These are phyloP conservation scores for Acanthochlamys bracteata DNA, from an alignment of 106 monocot species.

Conservation along the genomic window DNA sequence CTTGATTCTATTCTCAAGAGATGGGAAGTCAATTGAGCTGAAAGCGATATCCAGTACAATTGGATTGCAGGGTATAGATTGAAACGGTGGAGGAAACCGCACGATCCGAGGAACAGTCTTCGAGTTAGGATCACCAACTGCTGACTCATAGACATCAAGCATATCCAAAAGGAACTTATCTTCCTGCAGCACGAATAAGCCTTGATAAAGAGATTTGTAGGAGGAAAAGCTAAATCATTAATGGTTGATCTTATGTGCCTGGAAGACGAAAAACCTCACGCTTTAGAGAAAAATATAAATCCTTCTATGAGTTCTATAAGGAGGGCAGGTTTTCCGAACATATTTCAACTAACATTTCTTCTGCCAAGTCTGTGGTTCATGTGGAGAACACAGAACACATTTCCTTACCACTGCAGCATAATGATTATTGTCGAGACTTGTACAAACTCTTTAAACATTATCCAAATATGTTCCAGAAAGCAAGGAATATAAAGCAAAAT, in stretches of 20 bases:
- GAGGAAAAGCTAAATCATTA: not conserved
- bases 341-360: no score
- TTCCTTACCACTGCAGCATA: no score
- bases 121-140: slow-evolving; percentile 38
- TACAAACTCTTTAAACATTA: no score
- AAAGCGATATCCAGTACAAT: slow-evolving; percentile 88
- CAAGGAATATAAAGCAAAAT: not conserved
- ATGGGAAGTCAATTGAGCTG: slow-evolving; percentile 89
- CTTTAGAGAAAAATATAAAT: no score
- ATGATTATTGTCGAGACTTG: no score
- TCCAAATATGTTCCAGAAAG: not conserved
- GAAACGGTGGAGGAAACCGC: slow-evolving; percentile 74
- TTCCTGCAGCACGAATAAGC: slow-evolving; percentile 26
- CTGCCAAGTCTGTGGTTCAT: no score
- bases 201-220: not conserved
- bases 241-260: no score
- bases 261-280: no score
- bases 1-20: slow-evolving; percentile 82
- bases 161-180: slow-evolving; percentile 75
- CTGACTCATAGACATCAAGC: slow-evolving; percentile 82
- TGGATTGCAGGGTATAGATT: slow-evolving; percentile 83
- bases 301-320: no score
- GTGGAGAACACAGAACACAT: no score
- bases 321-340: no score
- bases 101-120: slow-evolving; percentile 48